Conservation (phyloP, 2,329 filamentous ascomycete genomes). For the Xylaria sp. region DNA sequence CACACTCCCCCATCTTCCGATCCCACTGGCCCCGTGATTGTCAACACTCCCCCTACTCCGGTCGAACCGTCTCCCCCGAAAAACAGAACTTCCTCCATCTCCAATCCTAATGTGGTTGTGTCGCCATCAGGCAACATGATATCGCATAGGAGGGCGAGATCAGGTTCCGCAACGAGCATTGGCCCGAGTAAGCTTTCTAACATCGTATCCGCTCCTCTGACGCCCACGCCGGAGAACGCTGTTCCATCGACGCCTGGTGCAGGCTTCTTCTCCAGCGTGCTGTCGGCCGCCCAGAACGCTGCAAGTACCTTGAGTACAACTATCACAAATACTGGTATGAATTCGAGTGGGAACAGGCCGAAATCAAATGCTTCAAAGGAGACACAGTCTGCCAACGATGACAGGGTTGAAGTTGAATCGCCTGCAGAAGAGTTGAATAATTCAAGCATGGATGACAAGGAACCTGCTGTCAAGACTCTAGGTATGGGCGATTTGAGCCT, state of each 20-base stretch:
- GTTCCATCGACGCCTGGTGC: slow-evolving; percentile 64
- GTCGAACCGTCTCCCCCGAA: slow-evolving; percentile 55
- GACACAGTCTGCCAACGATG: slow-evolving; percentile 49
- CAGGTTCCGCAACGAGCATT: slow-evolving; percentile 63
- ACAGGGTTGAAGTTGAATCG: slow-evolving; percentile 59
- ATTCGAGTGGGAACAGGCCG: slow-evolving; percentile 62
- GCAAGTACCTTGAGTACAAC: slow-evolving; percentile 79
- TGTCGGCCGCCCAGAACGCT: slow-evolving; percentile 93
- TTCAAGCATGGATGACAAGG: slow-evolving; percentile 65
- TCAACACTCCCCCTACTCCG: slow-evolving; percentile 75
- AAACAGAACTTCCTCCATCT: slow-evolving; percentile 44
- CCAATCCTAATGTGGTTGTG: slow-evolving; percentile 64
- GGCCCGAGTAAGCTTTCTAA: slow-evolving; percentile 90
- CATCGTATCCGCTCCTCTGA: slow-evolving; percentile 75
- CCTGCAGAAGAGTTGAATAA: slow-evolving; percentile 55
- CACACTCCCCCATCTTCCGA: slow-evolving; percentile 61
- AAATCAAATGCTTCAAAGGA: slow-evolving; percentile 51
- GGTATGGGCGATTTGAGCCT: slow-evolving; percentile 90
- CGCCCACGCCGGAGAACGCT: slow-evolving; percentile 77
- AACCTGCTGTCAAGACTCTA: slow-evolving; percentile 86
- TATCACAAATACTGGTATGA: slow-evolving; percentile 73
- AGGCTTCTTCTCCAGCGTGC: slow-evolving; percentile 93
- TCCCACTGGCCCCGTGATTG: slow-evolving; percentile 64
- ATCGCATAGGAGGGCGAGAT: slow-evolving; percentile 68
- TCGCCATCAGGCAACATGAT: slow-evolving; percentile 77